These are phyloP conservation scores for Stemphylium beticola DNA, from an alignment of 2,329 filamentous ascomycete species.

Conservation along the genomic window DNA sequence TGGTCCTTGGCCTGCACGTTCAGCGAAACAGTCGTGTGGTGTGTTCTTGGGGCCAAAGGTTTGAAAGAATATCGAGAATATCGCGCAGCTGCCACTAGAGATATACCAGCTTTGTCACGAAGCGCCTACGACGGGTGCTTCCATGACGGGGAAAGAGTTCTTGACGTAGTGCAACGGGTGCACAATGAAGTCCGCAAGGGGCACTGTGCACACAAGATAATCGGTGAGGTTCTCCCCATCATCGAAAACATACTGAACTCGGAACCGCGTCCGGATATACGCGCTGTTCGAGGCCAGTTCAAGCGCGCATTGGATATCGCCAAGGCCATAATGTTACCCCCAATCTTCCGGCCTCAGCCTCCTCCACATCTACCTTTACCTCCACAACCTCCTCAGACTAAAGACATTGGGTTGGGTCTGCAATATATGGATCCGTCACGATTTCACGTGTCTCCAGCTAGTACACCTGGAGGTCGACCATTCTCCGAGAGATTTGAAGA, in stretches of 20 bases:
- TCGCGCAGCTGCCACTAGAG: slow-evolving; percentile 4
- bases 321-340: too few relatives aligned
- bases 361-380: too few relatives aligned
- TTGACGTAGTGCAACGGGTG: slow-evolving; percentile 6
- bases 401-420: too few relatives aligned
- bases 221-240: not conserved
- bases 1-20: slow-evolving; percentile 46
- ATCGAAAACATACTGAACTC: slow-evolving; percentile 10
- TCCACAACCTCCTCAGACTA: too few relatives aligned
- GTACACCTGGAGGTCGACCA: too few relatives aligned
- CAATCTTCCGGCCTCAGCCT: too few relatives aligned
- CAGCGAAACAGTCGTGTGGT: slow-evolving; percentile 32
- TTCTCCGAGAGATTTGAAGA: too few relatives aligned
- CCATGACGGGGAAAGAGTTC: slow-evolving; percentile 21
- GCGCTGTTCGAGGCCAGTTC: too few relatives aligned
- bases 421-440: too few relatives aligned
- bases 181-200: slow-evolving; percentile 4
- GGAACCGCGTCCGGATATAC: too few relatives aligned
- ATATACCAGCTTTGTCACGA: not conserved
- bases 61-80: slow-evolving; percentile 17
- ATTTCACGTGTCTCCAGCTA: too few relatives aligned
- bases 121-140: slow-evolving; percentile 24
- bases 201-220: not conserved
- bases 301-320: not conserved
- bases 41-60: slow-evolving; percentile 16